phyloP scores from a whole-genome alignment of 208 protist genomes.

The Leishmania braziliensis region DNA sequence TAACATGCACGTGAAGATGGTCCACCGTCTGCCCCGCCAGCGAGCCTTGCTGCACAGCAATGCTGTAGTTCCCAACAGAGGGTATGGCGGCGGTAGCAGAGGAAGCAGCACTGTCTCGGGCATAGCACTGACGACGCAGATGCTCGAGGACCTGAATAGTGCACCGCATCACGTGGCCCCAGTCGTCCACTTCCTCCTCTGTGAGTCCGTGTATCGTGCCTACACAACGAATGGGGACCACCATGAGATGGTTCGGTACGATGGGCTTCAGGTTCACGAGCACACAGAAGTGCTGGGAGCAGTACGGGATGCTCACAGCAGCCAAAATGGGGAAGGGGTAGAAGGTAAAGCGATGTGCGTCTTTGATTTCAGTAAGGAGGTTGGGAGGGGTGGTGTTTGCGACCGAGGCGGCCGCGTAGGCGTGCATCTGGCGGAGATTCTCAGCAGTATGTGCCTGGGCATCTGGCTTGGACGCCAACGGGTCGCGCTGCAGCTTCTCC shows the following conservation, averaged over 20 bases:
- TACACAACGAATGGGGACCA: constrained; percentile 81
- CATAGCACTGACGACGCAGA: constrained; percentile 12
- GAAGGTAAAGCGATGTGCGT: constrained; percentile 42
- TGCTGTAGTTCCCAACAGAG: constrained; percentile 50
- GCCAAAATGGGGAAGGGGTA: constrained; percentile 55
- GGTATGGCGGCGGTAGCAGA: not conserved
- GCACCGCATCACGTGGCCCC: constrained; percentile 59
- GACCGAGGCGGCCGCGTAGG: constrained; percentile 2
- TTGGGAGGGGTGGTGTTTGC: not conserved
- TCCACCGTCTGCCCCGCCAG: constrained; percentile 81
- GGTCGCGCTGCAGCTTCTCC: constrained; percentile 39
- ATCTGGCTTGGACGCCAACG: constrained; percentile 25
- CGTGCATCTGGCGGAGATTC: constrained; percentile 32
- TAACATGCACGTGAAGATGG: constrained; percentile 85
- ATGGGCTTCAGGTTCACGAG: constrained; percentile 87
- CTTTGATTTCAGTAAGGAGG: not conserved
- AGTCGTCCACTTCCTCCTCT: constrained; percentile 76
- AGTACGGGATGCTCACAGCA: constrained; percentile 54
- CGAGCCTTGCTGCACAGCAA: constrained; percentile 79
- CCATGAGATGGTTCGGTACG: constrained; percentile 77
- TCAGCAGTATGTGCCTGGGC: constrained; percentile 30
- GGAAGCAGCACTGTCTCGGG: not conserved
- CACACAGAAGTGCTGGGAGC: constrained; percentile 67
- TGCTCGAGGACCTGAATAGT: constrained; percentile 68
- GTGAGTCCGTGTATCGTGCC: constrained; percentile 68